phyloP scores from a whole-genome alignment of 495 filamentous ascomycete species.

The Xylaria palmicola region DNA sequence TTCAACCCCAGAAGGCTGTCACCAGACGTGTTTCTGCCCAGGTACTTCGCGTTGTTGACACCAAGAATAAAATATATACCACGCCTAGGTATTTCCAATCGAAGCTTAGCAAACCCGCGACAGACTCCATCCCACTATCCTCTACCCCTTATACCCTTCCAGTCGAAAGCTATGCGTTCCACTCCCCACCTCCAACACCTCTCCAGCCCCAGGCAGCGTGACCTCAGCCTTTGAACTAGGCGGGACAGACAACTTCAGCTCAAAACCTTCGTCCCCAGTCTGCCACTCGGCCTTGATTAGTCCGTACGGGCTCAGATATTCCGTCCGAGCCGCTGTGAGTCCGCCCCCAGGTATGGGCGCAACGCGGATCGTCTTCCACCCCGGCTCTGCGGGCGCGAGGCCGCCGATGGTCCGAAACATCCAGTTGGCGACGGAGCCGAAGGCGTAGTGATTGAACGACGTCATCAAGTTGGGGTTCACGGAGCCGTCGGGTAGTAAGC shows the following conservation, averaged over 20 bases:
- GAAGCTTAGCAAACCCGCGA: too few relatives aligned
- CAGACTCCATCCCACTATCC: too few relatives aligned
- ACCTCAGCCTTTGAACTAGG: conserved; percentile 29
- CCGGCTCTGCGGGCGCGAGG: conserved; percentile 29
- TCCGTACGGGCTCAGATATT: conserved; percentile 31
- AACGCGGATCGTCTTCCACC: conserved; percentile 36
- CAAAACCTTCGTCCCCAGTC: conserved; percentile 26
- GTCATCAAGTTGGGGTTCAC: conserved; percentile 56
- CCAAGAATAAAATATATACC: too few relatives aligned
- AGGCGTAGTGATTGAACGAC: conserved; percentile 48
- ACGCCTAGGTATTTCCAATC: too few relatives aligned
- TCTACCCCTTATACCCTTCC: background rate
- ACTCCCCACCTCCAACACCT: conserved; percentile 7
- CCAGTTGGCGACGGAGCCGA: conserved; percentile 36
- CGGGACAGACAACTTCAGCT: conserved; percentile 25
- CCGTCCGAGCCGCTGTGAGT: conserved; percentile 29
- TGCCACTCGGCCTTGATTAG: conserved; percentile 23
- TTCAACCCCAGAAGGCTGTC: too few relatives aligned
- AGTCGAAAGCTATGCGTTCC: conserved; percentile 5
- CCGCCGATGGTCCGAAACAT: conserved; percentile 35
- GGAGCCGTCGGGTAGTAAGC: conserved; percentile 47
- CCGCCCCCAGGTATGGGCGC: conserved; percentile 29
- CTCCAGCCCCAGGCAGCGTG: conserved; percentile 16
- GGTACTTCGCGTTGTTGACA: too few relatives aligned
- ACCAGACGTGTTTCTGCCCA: too few relatives aligned